Base-by-base conservation (phyloP, 345 rosid species). In the Litchi chinensis region DNA sequence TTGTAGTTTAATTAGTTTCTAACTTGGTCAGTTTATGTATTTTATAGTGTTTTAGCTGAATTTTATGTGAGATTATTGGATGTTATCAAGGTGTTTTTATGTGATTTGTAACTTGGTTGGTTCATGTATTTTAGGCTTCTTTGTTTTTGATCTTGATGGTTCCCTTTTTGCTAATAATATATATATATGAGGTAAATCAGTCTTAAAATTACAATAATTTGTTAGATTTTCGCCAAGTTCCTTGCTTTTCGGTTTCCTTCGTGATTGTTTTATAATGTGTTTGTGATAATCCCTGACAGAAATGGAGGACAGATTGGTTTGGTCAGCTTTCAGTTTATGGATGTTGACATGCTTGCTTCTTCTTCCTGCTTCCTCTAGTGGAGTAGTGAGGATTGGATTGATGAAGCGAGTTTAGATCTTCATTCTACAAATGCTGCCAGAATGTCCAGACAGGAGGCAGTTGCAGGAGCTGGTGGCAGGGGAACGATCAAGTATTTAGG, bases 321-420 rank as follows among this genome's bases (percentile, higher is more conserved):
- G 8, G 26, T 54, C 73, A 50, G 80, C 64, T 52, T 78, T 87
- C 70, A 84, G 86, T 73, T 44, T 93, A 0, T 91, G 87, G 88
- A 75, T 83, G 67, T 50, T 85, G 74, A 68, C 85, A 73, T 75
- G 76, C 75, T 83, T 86, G 32, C 79, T 32, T 32, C 4, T 93
- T 56, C 85, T 87, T 79, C 91, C 94, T 26, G 73, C 82, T 77
- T 76, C 83, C 62, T 83, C 95, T 8, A 70, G 48, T 80, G 94
- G 85, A 50, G 78, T 93, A 74, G 71, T 85, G 72, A 85, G 93
- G 75, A 76, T 93, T 56, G 85, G 85, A 62, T 80, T 93, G 80
- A 92, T 85, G 95, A 93, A 93, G 84, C 88, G 85, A 52, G 65
- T 37, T 78, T 89, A 16, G 87, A 92, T 70, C 70, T 86, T 71